Evolutionary conservation across 23 red algal genomes (phyloP), one percentile per base, ranked within the genome.

Genomic region (Gracilaria vermiculophylla): DNA sequence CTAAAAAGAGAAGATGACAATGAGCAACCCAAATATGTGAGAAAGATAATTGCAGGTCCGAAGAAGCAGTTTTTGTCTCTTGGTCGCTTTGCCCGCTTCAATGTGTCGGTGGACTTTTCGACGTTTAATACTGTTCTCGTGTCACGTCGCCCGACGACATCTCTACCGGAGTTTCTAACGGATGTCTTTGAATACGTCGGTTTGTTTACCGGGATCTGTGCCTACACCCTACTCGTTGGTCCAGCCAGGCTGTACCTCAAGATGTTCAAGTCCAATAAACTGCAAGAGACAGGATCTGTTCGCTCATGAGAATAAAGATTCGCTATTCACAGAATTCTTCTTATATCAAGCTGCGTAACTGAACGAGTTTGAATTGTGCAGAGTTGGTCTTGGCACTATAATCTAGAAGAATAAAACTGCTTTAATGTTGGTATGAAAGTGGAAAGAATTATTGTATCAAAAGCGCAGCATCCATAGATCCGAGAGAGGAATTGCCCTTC

Each of bases 171-270:
- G 41, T 92, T 92, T 49, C 43, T 92, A 20, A 82, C 88, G 16
- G 88, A 92, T 71, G 73, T 80, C 0, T 92, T 92, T 75, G 88
- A 92, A 52, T 82, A 82, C 28, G 64, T 81, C 21, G 88, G 88
- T 49, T 51, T 92, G 2, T 92, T 92, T 51, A 92, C 76, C 20
- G 88, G 88, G 5, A 51, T 92, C 49, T 92, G 88, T 51, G 88
- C 77, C 13, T 92, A 92, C 50, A 69, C 88, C 20, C 49, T 92
- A 60, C 32, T 92, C 35, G 88, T 92, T 7, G 69, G 65, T 4
- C 88, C 88, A 12, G 88, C 88, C 12, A 39, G 77, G 39, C 81
- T 92, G 88, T 89, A 89, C 41, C 56, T 89, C 3, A 57, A 23
- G 70, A 47, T 42, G 39, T 27, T 48, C 39, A 73, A 73, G 42